Base-by-base conservation (phyloP, 208 protist genomes). In the Leishmania tropica region DNA sequence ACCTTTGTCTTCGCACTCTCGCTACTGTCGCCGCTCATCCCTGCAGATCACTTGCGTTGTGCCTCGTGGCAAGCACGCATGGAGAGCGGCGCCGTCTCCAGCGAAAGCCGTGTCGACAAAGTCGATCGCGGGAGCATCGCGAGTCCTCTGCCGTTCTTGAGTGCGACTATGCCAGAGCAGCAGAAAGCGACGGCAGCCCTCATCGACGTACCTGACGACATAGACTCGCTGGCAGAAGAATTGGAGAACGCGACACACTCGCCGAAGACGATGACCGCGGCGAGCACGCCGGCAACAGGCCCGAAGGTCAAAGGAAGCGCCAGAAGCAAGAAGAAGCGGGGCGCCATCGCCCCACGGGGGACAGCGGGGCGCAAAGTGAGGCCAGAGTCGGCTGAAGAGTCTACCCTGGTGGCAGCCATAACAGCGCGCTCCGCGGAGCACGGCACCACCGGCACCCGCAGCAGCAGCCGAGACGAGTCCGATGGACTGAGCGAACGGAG, bases 221-320 rank as follows among this genome's bases (percentile, higher is more conserved):
- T 45, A 37, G 70, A 74, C 45, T 47, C 48, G 73, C 48, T 47
- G 73, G 73, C 45, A 51, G 47, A 76, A 47, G 73, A 31, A n/a
- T 24, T 15, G 4, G 73, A 24, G 53, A 24, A 11, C 51, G 13
- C 72, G 17, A 45, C 72, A 56, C n/a, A 17, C 72, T 21, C 48
- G 35, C 48, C 72, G 35, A 62, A 1, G 4, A 13, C 31, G 15
- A 60, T 6, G 35, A 62, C 72, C 31, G 31, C 31, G 51, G 21
- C 48, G 21, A 62, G 51, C 11, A 58, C 13, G 73, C 28, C 48
- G 35, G 51, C 24, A 1, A 62, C n/a, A 45, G 40, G 35, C 40
- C 21, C 60, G 3, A 53, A 45, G 19, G 40, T 24, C 13, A 79
- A 48, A 79, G 60, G 45, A 3, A 54, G 19, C 8, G 10, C 64